Evolutionary conservation across 495 filamentous ascomycete species (phyloP).

Genomic region (Aspergillus hancockii): DNA sequence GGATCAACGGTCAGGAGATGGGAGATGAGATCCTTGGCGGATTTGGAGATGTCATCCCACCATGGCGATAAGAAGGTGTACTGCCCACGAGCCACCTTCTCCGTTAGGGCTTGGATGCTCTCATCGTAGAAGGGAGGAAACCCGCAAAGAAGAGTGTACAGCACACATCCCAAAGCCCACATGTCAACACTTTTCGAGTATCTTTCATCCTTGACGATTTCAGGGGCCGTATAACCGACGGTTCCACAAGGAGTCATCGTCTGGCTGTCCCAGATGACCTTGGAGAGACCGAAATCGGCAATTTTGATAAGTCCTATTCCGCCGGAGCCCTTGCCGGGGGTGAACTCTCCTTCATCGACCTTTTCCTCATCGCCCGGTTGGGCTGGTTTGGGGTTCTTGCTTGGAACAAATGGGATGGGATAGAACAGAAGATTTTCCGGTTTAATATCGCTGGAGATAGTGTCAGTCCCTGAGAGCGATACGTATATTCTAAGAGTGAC

Average conservation of each 20-base stretch:
- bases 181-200: constrained; percentile 99
- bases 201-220: constrained; percentile 98
- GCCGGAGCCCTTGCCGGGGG: constrained; percentile 78
- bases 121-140: constrained; percentile 99
- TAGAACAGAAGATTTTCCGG: constrained; percentile 96
- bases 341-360: constrained; percentile 93
- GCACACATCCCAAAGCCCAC: constrained; percentile 97
- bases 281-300: constrained; percentile 95
- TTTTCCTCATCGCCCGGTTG: constrained; percentile 93
- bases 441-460: constrained; percentile 81
- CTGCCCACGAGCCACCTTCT: constrained; percentile 95
- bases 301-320: constrained; percentile 96
- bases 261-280: constrained; percentile 96
- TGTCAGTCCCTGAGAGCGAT: constrained; percentile 13
- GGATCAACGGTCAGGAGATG: constrained; percentile 91
- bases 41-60: constrained; percentile 99
- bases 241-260: constrained; percentile 99
- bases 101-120: constrained; percentile 93
- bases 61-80: constrained; percentile 98
- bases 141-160: constrained; percentile 94
- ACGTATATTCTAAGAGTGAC: constrained; percentile 3
- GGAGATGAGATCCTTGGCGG: constrained; percentile 89
- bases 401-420: constrained; percentile 77
- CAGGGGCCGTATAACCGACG: constrained; percentile 97
- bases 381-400: constrained; percentile 74